A percentile compares a stretch with the other conserved stretches of the same genome.
Conservation (phyloP, 2,329 filamentous ascomycete genomes). For the Neofusicoccum cordaticola region DNA sequence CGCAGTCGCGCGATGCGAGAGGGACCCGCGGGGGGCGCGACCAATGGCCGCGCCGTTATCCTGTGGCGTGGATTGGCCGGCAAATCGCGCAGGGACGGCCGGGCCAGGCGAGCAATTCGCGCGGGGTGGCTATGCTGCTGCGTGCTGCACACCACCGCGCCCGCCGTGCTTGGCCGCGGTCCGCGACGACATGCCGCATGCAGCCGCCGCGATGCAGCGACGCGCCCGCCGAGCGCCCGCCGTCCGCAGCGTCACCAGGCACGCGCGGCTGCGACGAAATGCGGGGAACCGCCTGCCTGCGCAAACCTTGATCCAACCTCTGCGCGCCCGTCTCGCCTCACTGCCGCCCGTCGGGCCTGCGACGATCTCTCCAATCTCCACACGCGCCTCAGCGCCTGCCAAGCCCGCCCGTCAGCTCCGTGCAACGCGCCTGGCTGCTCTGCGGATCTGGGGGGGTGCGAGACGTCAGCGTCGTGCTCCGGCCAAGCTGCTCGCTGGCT, state of each 20-base stretch:
- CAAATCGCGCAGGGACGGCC: conserved; percentile 13
- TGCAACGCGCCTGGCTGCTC: too few relatives aligned
- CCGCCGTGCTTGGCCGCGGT: background rate
- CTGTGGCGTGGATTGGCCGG: conserved; percentile 3
- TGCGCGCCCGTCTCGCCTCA: background rate
- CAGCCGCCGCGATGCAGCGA: background rate
- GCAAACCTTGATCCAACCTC: conserved; percentile 13
- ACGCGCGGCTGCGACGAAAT: background rate
- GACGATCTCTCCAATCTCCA: background rate
- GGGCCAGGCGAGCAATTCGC: background rate
- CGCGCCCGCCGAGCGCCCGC: too few relatives aligned
- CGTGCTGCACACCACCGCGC: too few relatives aligned
- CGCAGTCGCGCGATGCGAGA: conserved; percentile 3
- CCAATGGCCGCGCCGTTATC: background rate
- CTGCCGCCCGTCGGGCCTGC: background rate
- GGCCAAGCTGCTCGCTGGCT: too few relatives aligned
- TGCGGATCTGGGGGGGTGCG: too few relatives aligned
- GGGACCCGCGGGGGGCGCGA: background rate
- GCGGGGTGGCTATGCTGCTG: background rate
- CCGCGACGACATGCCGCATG: background rate
- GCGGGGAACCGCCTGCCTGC: background rate
- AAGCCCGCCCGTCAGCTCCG: too few relatives aligned
- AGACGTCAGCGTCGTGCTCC: too few relatives aligned
- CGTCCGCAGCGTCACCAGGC: background rate
- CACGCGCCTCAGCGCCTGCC: background rate